Evolutionary conservation across 2,329 filamentous ascomycete genomes (phyloP), one percentile per base, ranked within the genome.

Genomic region (Colletotrichum melonis): DNA sequence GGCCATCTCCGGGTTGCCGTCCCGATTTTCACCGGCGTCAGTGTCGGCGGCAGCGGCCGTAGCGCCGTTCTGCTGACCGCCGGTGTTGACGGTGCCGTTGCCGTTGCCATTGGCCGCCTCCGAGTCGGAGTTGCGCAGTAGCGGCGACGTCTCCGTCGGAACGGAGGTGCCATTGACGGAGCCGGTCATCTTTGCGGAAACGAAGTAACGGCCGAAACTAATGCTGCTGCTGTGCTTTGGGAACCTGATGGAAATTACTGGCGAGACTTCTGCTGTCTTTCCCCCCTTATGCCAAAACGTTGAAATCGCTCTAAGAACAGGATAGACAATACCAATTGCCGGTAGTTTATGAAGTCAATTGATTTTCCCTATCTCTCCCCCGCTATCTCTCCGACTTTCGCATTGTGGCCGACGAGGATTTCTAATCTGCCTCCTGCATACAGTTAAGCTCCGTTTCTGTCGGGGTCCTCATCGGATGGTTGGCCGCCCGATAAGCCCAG

Each of bases 1-100:
- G 5, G 79, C 78, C 76, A 81, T 78, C 58, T 77, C 76, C n/a
- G 78, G 78, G 57, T 77, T 69, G 22, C 78, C 78, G 26, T 77
- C 76, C 49, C 71, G 70, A 14, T 67, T 69, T 3, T 52, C 64
- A 30, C 30, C 67, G 74, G 42, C 67, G 22, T 54, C 60, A n/a
- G 49, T 6, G n/a, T 28, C 28, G 26, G 46, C n/a, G n/a, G 42
- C 24, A 24, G 60, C n/a, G 46, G 60, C 26, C 60, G 46, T 66
- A 54, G 49, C n/a, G 79, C 79, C 35, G 26, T 22, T 38, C 11
- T 54, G 22, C 2, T 19, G 28, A 32, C 52, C 63, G 19, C 62
- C 67, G 14, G 52, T 65, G 24, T 54, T 63, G 1, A 68, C 22
- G 42, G 56, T 7, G 57, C n/a, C 54, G 60, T 54, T 65, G 62